Conservation (phyloP, 176 grass and related monocot species). For the Triticum aestivum region IWGSC_CS_RefSeq_v2.1 NC_057814.1:604285341-604285840, state of each 20-base stretch:
- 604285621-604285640: background rate
- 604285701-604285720: slow-evolving; percentile 73
- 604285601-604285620: background rate
- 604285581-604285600: background rate
- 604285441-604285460: background rate
- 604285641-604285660: slow-evolving; percentile 73
- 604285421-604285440: background rate
- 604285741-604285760: slow-evolving; percentile 63
- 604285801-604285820: slow-evolving; percentile 68
- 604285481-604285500: background rate
- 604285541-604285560: background rate
- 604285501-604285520: slow-evolving; percentile 13
- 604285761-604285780: slow-evolving; percentile 77
- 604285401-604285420: slow-evolving; percentile 9
- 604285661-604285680: slow-evolving; percentile 64
- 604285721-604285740: slow-evolving; percentile 67
- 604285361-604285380: background rate
- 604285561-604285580: background rate
- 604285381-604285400: background rate
- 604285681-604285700: slow-evolving; percentile 98
- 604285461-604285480: background rate
- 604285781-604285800: slow-evolving; percentile 57
- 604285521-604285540: background rate
- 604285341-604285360: background rate
- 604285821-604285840: slow-evolving; percentile 89